Percentiles rank a stretch among this genome's conserved stretches.
These are phyloP conservation scores for Zymoseptoria ardabiliae DNA, from an alignment of 2,329 filamentous ascomycete genomes.

Conservation along the genomic window DNA sequence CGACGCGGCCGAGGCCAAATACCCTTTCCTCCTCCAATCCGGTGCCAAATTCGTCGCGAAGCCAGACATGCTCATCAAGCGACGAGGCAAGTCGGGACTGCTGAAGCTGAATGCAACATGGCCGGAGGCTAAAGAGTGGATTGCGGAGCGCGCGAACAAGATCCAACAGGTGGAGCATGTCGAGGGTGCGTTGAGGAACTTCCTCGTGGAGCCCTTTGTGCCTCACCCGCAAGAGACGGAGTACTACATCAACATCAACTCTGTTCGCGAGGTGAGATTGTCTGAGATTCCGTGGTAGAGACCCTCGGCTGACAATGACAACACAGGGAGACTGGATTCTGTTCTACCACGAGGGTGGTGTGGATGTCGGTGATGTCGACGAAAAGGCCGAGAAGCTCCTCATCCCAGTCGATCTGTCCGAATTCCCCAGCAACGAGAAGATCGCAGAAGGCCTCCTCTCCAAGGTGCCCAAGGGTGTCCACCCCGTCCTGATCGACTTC, in stretches of 20 bases:
- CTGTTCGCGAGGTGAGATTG: conserved; percentile 88
- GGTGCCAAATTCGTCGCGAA: conserved; percentile 95
- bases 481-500: conserved; percentile 98
- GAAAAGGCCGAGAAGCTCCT: conserved; percentile 98
- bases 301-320: conserved; percentile 25
- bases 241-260: conserved; percentile 99
- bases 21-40: conserved; percentile 82
- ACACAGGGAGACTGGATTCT: conserved; percentile 95
- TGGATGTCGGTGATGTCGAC: conserved; percentile 98
- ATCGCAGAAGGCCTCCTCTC: conserved; percentile 78
- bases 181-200: conserved; percentile 81
- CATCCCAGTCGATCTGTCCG: conserved; percentile 86
- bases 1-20: conserved; percentile 91
- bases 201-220: conserved; percentile 97
- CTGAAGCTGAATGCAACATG: conserved; percentile 95
- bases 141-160: conserved; percentile 87
- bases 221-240: conserved; percentile 92
- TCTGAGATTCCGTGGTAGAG: not conserved
- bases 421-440: conserved; percentile 94
- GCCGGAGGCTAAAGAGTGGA: conserved; percentile 88
- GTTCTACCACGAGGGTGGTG: conserved; percentile 99
- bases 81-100: conserved; percentile 96
- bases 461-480: conserved; percentile 89
- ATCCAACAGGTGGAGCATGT: conserved; percentile 87
- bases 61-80: conserved; percentile 99